Evolutionary conservation across 2,329 filamentous ascomycete species (phyloP).

Genomic region (Dendrostoma leiphaemia): DNA sequence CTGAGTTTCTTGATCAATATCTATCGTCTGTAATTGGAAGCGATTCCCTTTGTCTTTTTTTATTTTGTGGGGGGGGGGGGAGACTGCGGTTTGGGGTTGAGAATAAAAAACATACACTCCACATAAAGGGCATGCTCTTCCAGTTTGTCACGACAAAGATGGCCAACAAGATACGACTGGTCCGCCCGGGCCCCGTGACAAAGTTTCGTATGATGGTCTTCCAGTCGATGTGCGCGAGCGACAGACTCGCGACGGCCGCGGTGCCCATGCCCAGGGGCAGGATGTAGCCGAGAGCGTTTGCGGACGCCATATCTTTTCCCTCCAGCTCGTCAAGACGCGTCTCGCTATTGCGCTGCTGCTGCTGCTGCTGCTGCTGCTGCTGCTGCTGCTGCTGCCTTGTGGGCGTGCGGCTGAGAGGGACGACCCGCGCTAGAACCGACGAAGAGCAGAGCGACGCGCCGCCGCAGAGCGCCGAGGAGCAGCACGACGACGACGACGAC

Average conservation of each 20-base stretch:
- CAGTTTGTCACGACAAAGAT: conserved; percentile 62
- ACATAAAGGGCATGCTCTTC: conserved; percentile 72
- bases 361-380: no score
- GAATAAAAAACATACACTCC: conserved; percentile 61
- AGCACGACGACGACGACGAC: conserved; percentile 36
- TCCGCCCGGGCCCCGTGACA: conserved; percentile 53
- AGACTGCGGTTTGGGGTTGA: background rate
- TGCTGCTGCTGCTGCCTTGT: no score
- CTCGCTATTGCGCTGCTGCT: background rate
- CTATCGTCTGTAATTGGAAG: no score
- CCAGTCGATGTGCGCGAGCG: conserved; percentile 44
- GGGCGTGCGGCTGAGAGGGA: no score
- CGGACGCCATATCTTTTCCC: conserved; percentile 11
- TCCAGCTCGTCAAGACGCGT: background rate
- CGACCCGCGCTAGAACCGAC: no score
- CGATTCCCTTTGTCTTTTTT: no score
- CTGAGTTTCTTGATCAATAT: conserved; percentile 2
- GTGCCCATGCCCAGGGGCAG: conserved; percentile 40
- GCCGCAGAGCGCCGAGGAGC: conserved; percentile 32
- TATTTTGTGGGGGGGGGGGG: background rate
- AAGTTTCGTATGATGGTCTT: conserved; percentile 37
- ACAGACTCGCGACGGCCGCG: conserved; percentile 42
- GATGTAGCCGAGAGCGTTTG: conserved; percentile 24
- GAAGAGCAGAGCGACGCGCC: conserved; percentile 22
- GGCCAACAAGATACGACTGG: conserved; percentile 51